phyloP scores from a whole-genome alignment of 2,329 filamentous ascomycete genomes.

The Sporothrix schenckii region DNA sequence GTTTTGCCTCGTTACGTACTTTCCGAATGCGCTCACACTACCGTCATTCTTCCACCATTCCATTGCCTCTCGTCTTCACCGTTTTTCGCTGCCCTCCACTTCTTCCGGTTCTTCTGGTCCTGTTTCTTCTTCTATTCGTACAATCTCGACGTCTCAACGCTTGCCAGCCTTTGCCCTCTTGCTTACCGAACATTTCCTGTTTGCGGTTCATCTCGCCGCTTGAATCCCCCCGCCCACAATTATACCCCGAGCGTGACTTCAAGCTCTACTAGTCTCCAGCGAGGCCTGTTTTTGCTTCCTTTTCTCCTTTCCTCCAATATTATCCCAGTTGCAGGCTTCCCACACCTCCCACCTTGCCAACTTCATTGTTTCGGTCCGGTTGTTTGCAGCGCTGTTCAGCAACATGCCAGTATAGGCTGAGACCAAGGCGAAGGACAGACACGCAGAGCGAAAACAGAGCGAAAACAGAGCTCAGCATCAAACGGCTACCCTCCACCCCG shows the following conservation, averaged over 20 bases:
- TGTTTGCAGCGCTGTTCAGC: background rate
- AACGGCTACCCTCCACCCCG: background rate
- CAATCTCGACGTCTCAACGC: background rate
- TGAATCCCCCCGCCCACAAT: background rate
- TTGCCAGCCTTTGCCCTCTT: background rate
- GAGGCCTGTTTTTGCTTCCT: conserved; percentile 13
- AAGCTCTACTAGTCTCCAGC: background rate
- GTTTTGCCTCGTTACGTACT: conserved; percentile 15
- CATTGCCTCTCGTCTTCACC: background rate
- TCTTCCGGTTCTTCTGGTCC: background rate
- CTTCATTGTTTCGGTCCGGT: background rate
- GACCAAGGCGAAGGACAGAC: background rate
- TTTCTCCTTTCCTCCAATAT: background rate
- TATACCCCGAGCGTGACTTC: conserved; percentile 22
- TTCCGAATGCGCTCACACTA: background rate
- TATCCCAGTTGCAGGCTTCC: background rate
- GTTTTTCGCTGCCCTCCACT: background rate
- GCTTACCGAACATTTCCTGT: conserved; percentile 13
- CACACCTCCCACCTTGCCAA: background rate
- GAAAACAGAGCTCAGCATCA: background rate
- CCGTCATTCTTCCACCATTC: conserved; percentile 15
- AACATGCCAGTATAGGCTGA: conserved; percentile 8
- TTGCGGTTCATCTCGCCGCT: conserved; percentile 24
- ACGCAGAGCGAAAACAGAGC: background rate
- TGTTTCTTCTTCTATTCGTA: background rate